These are phyloP conservation scores for Paraconiothyrium brasiliense DNA, from an alignment of 2,329 filamentous ascomycete species.

Conservation along the genomic window DNA sequence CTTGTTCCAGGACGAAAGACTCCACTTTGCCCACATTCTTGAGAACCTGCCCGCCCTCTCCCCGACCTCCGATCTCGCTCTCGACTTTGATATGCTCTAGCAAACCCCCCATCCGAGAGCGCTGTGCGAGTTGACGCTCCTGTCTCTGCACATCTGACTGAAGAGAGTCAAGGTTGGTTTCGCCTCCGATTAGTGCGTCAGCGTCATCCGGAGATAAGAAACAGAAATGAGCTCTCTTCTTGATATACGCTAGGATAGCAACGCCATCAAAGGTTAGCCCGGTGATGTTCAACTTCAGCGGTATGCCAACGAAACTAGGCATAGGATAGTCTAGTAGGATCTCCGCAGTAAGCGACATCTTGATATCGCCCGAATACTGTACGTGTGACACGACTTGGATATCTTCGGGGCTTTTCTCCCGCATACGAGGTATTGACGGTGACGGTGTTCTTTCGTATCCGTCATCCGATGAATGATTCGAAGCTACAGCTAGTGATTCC, in stretches of 20 bases:
- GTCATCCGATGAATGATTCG: conserved; percentile 38
- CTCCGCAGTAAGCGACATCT: conserved; percentile 89
- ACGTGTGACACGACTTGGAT: conserved; percentile 93
- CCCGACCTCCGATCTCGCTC: conserved; percentile 94
- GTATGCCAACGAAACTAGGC: conserved; percentile 96
- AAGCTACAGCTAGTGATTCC: conserved; percentile 39
- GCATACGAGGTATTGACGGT: conserved; percentile 62
- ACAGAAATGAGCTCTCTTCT: conserved; percentile 89
- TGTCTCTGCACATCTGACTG: conserved; percentile 37
- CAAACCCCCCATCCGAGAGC: conserved; percentile 72
- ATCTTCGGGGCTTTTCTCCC: conserved; percentile 83
- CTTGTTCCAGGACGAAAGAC: conserved; percentile 95
- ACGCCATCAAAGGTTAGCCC: conserved; percentile 95
- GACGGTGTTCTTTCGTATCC: conserved; percentile 41
- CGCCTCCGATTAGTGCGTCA: conserved; percentile 66
- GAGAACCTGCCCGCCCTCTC: conserved; percentile 89
- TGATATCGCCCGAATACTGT: conserved; percentile 86
- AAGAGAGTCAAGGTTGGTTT: conserved; percentile 47
- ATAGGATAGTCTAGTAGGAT: conserved; percentile 98
- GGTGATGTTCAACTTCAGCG: conserved; percentile 92
- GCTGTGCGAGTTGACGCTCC: conserved; percentile 36
- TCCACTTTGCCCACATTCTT: conserved; percentile 99
- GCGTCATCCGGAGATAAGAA: conserved; percentile 94
- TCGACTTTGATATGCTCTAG: conserved; percentile 95
- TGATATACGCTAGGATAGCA: conserved; percentile 89